Evolutionary conservation across 2,329 filamentous ascomycete genomes (phyloP).

Genomic region (Tolypocladium tundrense): DNA sequence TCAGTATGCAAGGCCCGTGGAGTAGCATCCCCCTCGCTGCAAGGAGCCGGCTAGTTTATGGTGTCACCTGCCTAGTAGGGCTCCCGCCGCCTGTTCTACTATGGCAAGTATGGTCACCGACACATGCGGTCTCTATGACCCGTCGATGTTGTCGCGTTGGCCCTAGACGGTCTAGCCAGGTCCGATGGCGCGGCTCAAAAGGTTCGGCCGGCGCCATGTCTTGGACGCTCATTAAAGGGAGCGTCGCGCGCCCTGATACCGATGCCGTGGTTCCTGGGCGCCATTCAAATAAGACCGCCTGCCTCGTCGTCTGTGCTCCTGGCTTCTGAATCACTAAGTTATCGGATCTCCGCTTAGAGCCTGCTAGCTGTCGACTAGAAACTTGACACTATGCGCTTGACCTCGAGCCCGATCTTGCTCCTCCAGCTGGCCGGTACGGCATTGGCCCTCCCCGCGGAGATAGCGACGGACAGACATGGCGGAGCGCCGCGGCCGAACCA

Average conservation of each 20-base stretch:
- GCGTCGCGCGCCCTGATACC: background rate
- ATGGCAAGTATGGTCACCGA: background rate
- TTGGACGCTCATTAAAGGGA: background rate
- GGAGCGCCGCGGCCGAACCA: constrained; percentile 16
- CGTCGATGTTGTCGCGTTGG: background rate
- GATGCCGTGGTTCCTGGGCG: background rate
- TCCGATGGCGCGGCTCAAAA: background rate
- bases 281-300: background rate
- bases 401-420: constrained; percentile 1
- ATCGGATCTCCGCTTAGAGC: background rate
- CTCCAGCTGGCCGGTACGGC: constrained; percentile 4
- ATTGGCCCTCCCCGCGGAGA: constrained; percentile 1
- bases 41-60: background rate
- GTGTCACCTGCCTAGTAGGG: constrained; percentile 5
- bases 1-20: background rate
- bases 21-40: background rate
- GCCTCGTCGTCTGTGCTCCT: background rate
- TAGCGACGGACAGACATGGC: background rate
- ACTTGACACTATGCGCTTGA: constrained; percentile 5
- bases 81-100: background rate
- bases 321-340: too few relatives aligned
- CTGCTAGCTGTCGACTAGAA: background rate
- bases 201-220: background rate
- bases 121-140: background rate
- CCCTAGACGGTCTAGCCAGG: background rate